phyloP scores from a whole-genome alignment of 179 eudicot species.

The Silene coronaria region DNA sequence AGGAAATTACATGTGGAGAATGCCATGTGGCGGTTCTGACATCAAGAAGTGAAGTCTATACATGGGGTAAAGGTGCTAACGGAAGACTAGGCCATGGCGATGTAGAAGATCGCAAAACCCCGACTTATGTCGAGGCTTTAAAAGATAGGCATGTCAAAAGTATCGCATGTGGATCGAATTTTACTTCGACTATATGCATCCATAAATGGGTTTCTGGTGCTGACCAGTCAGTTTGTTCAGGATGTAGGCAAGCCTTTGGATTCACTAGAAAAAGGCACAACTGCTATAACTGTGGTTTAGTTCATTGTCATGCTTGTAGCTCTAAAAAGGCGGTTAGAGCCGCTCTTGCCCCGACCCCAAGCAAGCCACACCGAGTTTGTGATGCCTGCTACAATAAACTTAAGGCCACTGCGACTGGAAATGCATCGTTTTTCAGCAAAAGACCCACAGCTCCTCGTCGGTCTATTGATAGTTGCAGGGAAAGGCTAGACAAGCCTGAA shows the following conservation, averaged over 20 bases:
- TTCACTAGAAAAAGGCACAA: constrained; percentile 76
- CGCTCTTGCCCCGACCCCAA: constrained; percentile 82
- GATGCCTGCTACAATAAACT: constrained; percentile 71
- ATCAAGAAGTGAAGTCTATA: constrained; percentile 71
- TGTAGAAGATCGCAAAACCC: constrained; percentile 56
- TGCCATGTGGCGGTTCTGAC: constrained; percentile 68
- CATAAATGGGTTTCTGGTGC: constrained; percentile 92
- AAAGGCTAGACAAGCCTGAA: constrained; percentile 31
- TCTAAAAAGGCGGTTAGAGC: constrained; percentile 76
- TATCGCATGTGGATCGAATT: constrained; percentile 71
- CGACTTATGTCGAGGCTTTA: constrained; percentile 65
- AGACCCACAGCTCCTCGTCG: constrained; percentile 41
- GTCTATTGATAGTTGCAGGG: constrained; percentile 35
- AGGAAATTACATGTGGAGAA: constrained; percentile 74
- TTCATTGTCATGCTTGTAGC: constrained; percentile 75
- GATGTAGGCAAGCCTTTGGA: constrained; percentile 82
- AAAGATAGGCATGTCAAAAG: constrained; percentile 71
- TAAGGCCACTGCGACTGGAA: constrained; percentile 38
- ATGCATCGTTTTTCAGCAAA: constrained; percentile 23
- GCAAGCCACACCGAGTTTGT: constrained; percentile 88
- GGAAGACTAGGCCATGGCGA: constrained; percentile 90
- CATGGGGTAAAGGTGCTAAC: constrained; percentile 81
- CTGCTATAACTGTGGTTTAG: constrained; percentile 76
- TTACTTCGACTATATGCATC: constrained; percentile 68
- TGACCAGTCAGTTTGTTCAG: constrained; percentile 72